Evolutionary conservation across 148 eudicot species (phyloP).

Genomic region (Vaccinium vitisidaea): DNA sequence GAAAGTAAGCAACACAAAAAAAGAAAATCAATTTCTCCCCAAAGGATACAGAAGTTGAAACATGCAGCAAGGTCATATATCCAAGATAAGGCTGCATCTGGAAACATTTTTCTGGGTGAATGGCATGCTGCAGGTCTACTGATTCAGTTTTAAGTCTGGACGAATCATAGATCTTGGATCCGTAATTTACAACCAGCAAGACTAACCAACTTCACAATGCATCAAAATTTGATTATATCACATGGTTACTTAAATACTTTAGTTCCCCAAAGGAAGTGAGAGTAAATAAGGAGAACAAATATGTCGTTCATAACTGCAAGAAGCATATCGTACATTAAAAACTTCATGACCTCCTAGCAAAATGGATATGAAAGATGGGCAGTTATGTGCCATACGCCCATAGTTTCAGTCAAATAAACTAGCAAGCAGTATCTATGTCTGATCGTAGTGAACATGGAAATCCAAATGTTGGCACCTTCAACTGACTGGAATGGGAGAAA

Average conservation of each 20-base stretch:
- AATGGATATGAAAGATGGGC: neutral
- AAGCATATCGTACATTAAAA: neutral
- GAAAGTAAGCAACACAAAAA: neutral
- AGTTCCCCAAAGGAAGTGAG: neutral
- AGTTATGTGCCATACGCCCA: neutral
- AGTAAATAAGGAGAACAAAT: neutral
- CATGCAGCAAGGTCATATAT: neutral
- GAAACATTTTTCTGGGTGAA: neutral
- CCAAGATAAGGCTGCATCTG: conserved; percentile 3
- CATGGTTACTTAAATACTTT: neutral
- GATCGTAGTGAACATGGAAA: neutral
- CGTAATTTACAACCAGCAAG: neutral
- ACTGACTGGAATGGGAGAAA: neutral
- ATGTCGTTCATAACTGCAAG: neutral
- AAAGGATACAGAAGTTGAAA: neutral
- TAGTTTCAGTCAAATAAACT: neutral
- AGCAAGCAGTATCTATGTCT: neutral
- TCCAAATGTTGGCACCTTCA: neutral
- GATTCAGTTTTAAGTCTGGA: neutral
- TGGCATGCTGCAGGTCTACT: neutral
- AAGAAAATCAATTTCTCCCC: neutral
- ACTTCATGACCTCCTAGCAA: neutral
- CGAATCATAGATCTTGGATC: neutral
- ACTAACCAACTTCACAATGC: neutral
- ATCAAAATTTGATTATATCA: neutral